Evolutionary conservation across 192 early-diverging fungal genomes (phyloP), one percentile per base, ranked within the genome.

Genomic region (Phlyctochytrium arcticum): DNA sequence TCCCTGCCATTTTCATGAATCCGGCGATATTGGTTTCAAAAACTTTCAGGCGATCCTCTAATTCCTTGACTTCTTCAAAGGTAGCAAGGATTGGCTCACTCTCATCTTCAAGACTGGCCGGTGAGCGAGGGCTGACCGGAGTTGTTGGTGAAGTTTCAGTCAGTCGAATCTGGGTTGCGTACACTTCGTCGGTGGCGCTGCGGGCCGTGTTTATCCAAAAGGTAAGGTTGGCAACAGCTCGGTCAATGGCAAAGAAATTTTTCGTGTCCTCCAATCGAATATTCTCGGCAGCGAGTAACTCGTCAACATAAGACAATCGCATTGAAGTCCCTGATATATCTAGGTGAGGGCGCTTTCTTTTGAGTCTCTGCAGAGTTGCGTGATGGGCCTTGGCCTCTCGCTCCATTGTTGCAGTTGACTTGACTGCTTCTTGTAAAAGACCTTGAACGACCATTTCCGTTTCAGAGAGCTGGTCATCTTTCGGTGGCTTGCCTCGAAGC

Each of bases 41-140:
- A 5, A 44, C 46, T 15, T 39, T 26, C 17, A 66, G 10, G 19
- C 64, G 35, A 46, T 66, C 64, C 36, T 66, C 64, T 7, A 66
- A 31, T 36, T 66, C 64, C 10, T 19, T 32, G 5, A 66, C 64
- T 8, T 66, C 64, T 27, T 55, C 64, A 31, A 31, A 36, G 5
- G 64, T 66, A 21, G 56, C 56, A 32, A 33, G 31, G 5, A 57
- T 17, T 15, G 19, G 64, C 19, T 57, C 4, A 24, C 31, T 54
- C 36, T 44, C 54, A 32, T 21, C 19, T 27, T 30, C 29, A 19
- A 30, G 24, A 15, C 29, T 27, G 3, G 50, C 17, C 15, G 19
- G 23, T 17, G 19, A 15, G 3, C 15, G 4, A 15, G 19, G 29
- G 4, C 30, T 27, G 17, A 15, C 30, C n/a, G n/a, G n/a, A n/a